Conservation (phyloP, 2,329 filamentous ascomycete genomes). For the Colletotrichum abscissum region DNA sequence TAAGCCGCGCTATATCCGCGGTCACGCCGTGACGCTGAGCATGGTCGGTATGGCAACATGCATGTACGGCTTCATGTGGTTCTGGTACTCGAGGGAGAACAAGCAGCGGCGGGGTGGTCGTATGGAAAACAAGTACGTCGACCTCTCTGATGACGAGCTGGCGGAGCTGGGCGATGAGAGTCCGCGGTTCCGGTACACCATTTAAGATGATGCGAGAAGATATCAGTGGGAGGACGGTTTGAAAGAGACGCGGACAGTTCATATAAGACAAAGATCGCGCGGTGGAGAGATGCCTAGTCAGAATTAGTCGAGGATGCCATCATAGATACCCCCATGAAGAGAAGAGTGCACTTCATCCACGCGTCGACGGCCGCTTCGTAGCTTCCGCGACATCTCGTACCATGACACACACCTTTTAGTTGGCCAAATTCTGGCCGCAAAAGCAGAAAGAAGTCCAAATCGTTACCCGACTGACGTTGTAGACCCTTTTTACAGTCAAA, state of each 20-base stretch:
- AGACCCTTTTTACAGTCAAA: too few species aligned
- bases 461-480: too few species aligned
- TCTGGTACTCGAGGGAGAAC: conserved; percentile 56
- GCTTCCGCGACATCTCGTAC: too few species aligned
- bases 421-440: background rate
- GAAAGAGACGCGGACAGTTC: background rate
- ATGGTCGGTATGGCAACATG: conserved; percentile 37
- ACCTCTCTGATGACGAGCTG: conserved; percentile 58
- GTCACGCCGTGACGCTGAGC: conserved; percentile 63
- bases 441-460: background rate
- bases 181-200: conserved; percentile 60
- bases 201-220: conserved; percentile 36
- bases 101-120: conserved; percentile 52
- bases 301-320: too few species aligned
- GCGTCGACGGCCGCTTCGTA: too few species aligned
- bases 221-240: background rate
- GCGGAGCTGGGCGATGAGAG: conserved; percentile 65
- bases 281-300: too few species aligned
- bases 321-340: too few species aligned
- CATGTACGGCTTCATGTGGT: conserved; percentile 50
- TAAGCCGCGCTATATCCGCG: conserved; percentile 67
- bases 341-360: too few species aligned
- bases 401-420: too few species aligned
- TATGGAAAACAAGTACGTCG: conserved; percentile 51
- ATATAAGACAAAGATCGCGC: background rate